phyloP scores from a whole-genome alignment of 2,329 filamentous ascomycete genomes.

The Pseudogymnoascus sp. region DNA sequence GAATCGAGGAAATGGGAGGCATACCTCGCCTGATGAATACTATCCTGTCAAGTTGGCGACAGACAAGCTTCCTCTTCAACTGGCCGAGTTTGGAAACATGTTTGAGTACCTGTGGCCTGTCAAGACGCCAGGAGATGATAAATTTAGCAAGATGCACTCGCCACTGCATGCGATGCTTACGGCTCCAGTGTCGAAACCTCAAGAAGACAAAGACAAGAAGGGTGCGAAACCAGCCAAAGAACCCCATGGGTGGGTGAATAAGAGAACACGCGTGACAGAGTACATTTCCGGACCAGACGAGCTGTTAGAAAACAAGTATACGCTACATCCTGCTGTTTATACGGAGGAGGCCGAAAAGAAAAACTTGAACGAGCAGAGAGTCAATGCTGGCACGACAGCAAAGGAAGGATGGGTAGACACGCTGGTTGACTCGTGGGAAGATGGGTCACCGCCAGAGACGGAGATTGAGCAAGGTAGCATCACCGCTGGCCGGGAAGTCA shows the following conservation, averaged over 20 bases:
- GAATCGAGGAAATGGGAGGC: conserved; percentile 15
- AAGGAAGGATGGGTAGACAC: conserved; percentile 78
- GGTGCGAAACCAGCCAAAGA: conserved; percentile 54
- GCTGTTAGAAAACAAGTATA: conserved; percentile 73
- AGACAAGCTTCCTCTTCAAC: conserved; percentile 42
- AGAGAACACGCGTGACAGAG: conserved; percentile 72
- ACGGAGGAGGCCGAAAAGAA: conserved; percentile 45
- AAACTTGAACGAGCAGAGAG: conserved; percentile 44
- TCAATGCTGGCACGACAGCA: conserved; percentile 37
- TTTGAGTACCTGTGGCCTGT: conserved; percentile 88
- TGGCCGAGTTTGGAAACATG: conserved; percentile 67
- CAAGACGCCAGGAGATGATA: conserved; percentile 77
- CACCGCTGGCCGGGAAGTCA: conserved; percentile 68
- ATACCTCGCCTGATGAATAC: conserved; percentile 49
- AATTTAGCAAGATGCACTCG: conserved; percentile 72
- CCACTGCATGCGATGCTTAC: conserved; percentile 79
- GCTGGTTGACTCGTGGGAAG: conserved; percentile 54
- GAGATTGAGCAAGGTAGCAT: conserved; percentile 74
- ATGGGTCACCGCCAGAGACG: conserved; percentile 57
- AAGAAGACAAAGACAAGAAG: conserved; percentile 56
- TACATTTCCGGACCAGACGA: conserved; percentile 67
- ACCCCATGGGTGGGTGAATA: conserved; percentile 60
- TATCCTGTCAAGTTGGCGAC: conserved; percentile 46
- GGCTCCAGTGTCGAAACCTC: conserved; percentile 59
- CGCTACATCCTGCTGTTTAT: conserved; percentile 72